Evolutionary conservation across 208 protist species (phyloP).

Genomic region (Sergeia podlipaevii): DNA sequence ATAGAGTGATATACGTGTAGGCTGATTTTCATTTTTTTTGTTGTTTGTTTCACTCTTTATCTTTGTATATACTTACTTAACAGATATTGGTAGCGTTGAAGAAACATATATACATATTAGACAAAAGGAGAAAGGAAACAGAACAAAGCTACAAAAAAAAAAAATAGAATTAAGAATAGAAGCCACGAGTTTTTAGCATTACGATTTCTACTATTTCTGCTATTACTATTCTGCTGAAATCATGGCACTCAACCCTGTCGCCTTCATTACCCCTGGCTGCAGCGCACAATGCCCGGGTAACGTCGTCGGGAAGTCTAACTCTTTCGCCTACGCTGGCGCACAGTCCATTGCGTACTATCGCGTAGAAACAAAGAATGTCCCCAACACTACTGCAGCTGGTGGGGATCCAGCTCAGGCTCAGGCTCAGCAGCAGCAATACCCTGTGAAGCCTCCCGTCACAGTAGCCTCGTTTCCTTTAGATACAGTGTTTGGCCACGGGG

Average conservation of each 20-base stretch:
- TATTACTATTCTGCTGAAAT: background rate
- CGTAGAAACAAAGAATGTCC: conserved; percentile 19
- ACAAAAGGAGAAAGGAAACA: no score
- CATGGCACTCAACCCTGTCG: conserved; percentile 72
- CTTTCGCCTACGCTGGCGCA: conserved; percentile 57
- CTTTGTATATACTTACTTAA: no score
- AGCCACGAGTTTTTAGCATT: no score
- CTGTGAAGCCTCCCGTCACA: conserved; percentile 9
- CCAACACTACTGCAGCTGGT: conserved; percentile 2
- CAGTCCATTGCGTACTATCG: conserved; percentile 59
- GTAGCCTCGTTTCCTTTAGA: conserved; percentile 45
- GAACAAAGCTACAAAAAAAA: no score
- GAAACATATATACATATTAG: no score
- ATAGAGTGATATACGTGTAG: no score
- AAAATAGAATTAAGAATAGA: no score
- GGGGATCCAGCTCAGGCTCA: conserved; percentile 6
- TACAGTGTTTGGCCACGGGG: conserved; percentile 48
- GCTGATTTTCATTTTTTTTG: no score
- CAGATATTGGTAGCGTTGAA: no score
- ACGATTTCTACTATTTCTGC: no score
- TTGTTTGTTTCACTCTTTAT: no score
- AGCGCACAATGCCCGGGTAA: conserved; percentile 45
- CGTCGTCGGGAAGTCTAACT: conserved; percentile 44
- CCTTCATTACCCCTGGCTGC: conserved; percentile 64
- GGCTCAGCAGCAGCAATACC: conserved; percentile 7